Base-by-base conservation (phyloP, 345 rosid genomes). In the Noccaea bulbosa region DNA sequence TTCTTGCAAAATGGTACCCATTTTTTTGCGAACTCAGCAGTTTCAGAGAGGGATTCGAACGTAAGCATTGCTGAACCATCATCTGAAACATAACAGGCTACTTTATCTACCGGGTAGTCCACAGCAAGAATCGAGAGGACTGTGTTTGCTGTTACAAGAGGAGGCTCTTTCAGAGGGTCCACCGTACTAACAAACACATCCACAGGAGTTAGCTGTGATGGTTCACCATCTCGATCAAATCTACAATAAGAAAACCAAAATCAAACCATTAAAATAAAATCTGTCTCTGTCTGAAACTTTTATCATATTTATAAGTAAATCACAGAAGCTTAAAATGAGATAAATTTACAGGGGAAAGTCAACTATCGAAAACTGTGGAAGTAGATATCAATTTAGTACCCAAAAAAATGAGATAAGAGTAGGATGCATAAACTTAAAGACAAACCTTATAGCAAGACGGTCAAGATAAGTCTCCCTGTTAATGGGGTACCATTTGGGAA, bases 1-100 rank as follows among this genome's bases (percentile, higher is more conserved):
- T 94, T 94, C 89, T 92, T 94, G 86, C 99, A 94, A 67, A 94
- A 94, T 14, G 99, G 98, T 55, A 94, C 99, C 99, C 99, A 95
- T 77, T 92, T 92, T 87, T 87, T 90, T 55, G 99, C 98, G 60
- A 95, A 95, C 79, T 95, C 99, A 2, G 99, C 96, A 27, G 99
- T 95, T 83, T 92, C 98, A 77, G 98, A 95, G 55, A 95, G 92
- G 80, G 94, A 80, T 85, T 95, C 99, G 80, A 95, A 95, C 27
- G 98, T 88, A 80, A 95, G 79, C 99, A 95, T 95, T 56, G 98
- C 99, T 38, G 99, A 86, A 79, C 99, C 99, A 84, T 95, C 98
- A 76, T 95, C 98, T 45, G 99, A 95, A 62, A 95, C 99, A 76
- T 95, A 95, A 74, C 99, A 95, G 9, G 99, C 91, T 65, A 95